A percentile compares a stretch with the other conserved stretches of the same genome.
Conservation (phyloP, 148 eudicot species). For the Selenicereus undatus region DNA sequence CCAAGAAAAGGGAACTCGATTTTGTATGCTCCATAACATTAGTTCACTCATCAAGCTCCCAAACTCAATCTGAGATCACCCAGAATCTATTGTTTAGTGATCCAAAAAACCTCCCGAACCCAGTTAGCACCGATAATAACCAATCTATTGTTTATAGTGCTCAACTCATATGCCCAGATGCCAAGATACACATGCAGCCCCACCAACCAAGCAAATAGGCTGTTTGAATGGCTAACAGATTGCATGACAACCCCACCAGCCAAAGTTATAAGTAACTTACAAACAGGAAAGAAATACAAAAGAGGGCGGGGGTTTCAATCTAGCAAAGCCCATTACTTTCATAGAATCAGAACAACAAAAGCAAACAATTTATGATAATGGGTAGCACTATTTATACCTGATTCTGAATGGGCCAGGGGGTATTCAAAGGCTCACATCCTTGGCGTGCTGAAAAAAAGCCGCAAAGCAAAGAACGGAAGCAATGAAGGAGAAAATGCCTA, state of each 20-base stretch:
- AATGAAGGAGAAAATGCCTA: constrained; percentile 63
- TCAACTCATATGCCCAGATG: too few relatives aligned
- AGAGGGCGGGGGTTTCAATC: too few relatives aligned
- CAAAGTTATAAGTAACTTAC: too few relatives aligned
- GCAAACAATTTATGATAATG: background rate
- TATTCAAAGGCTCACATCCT: constrained; percentile 33
- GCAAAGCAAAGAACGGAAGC: constrained; percentile 64
- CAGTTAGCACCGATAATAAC: background rate
- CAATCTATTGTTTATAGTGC: too few relatives aligned
- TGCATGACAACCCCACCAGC: background rate
- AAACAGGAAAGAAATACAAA: too few relatives aligned
- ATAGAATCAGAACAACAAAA: background rate
- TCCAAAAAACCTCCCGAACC: background rate
- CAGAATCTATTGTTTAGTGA: background rate
- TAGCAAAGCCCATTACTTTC: background rate
- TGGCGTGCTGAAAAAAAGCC: constrained; percentile 65
- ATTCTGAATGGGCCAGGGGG: constrained; percentile 1
- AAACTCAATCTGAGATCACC: background rate
- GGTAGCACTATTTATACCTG: background rate
- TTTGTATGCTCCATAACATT: background rate
- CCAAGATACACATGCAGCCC: background rate
- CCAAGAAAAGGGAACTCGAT: background rate
- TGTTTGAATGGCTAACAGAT: background rate
- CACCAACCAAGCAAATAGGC: background rate
- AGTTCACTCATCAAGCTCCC: background rate